These are phyloP conservation scores for Kwoniella heveanensis DNA, from an alignment of 768 basidiomycete species.

Conservation along the genomic window DNA sequence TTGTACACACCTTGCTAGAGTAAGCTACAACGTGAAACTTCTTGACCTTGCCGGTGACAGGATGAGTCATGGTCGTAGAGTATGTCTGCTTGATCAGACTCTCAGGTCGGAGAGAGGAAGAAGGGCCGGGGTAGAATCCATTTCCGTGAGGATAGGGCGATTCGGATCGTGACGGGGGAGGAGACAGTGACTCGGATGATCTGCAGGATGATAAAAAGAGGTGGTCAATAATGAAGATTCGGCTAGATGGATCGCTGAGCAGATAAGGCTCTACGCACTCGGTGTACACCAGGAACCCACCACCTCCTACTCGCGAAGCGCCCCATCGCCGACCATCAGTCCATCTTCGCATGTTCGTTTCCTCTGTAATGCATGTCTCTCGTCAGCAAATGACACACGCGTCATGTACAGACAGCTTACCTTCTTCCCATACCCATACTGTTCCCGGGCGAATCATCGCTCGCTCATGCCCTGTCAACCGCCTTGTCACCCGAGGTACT, in stretches of 20 bases:
- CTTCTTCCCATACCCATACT: constrained; percentile 56
- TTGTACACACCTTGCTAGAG: constrained; percentile 34
- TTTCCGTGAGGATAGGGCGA: constrained; percentile 16
- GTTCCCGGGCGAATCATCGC: constrained; percentile 45
- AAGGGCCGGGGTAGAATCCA: constrained; percentile 16
- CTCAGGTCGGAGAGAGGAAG: constrained; percentile 25
- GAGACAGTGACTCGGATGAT: constrained; percentile 29
- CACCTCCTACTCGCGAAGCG: constrained; percentile 47
- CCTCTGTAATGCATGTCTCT: constrained; percentile 29
- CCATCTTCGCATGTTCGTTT: constrained; percentile 53
- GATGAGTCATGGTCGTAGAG: constrained; percentile 48
- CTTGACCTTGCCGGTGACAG: constrained; percentile 39
- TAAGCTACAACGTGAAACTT: constrained; percentile 54
- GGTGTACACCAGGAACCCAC: constrained; percentile 50
- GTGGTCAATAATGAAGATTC: constrained; percentile 2
- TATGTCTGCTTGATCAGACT: constrained; percentile 54
- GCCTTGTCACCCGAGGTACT: constrained; percentile 49
- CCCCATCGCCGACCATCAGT: constrained; percentile 52
- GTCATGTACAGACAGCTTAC: constrained; percentile 24
- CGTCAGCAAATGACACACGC: not conserved
- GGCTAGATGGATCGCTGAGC: constrained; percentile 2
- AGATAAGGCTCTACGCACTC: too few species aligned
- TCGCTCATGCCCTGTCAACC: constrained; percentile 51
- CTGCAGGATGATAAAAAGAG: constrained; percentile 7
- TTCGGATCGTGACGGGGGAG: constrained; percentile 23